Evolutionary conservation across 305 asterid genomes (phyloP).

Genomic region (Fraxinus latifolia): DNA sequence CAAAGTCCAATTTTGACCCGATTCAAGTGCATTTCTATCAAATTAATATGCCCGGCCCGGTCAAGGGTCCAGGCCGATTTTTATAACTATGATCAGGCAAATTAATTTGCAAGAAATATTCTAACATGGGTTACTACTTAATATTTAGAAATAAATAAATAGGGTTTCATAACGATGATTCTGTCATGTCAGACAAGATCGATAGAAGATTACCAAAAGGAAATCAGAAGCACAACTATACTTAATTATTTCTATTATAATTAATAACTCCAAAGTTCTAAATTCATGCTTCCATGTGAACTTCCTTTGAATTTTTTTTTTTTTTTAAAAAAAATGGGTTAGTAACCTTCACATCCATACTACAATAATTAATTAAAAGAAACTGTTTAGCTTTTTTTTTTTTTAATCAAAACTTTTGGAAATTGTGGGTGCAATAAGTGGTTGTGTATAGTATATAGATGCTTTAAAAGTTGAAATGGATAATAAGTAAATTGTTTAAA

Average conservation of each 20-base stretch:
- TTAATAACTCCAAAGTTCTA: neutral
- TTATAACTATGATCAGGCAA: neutral
- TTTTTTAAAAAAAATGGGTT: too few relatives aligned
- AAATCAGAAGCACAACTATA: neutral
- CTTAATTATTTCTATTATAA: neutral
- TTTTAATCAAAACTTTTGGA: neutral
- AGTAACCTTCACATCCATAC: neutral
- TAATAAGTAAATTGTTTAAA: neutral
- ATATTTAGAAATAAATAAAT: neutral
- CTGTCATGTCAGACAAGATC: neutral
- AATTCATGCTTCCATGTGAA: neutral
- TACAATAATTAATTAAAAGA: neutral
- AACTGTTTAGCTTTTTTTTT: neutral
- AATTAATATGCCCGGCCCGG: too few relatives aligned
- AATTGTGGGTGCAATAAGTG: neutral
- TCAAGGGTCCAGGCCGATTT: too few relatives aligned
- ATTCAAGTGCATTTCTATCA: too few relatives aligned
- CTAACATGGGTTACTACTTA: neutral
- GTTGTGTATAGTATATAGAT: neutral
- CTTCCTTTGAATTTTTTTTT: neutral
- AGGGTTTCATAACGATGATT: neutral
- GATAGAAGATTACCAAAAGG: neutral
- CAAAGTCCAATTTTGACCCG: too few relatives aligned
- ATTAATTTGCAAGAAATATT: neutral
- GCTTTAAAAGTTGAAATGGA: neutral